Percentiles rank a stretch among this genome's conserved stretches.
These are phyloP conservation scores for Entomortierella lignicola DNA, from an alignment of 192 early-diverging fungal genomes.

Conservation along the genomic window DNA sequence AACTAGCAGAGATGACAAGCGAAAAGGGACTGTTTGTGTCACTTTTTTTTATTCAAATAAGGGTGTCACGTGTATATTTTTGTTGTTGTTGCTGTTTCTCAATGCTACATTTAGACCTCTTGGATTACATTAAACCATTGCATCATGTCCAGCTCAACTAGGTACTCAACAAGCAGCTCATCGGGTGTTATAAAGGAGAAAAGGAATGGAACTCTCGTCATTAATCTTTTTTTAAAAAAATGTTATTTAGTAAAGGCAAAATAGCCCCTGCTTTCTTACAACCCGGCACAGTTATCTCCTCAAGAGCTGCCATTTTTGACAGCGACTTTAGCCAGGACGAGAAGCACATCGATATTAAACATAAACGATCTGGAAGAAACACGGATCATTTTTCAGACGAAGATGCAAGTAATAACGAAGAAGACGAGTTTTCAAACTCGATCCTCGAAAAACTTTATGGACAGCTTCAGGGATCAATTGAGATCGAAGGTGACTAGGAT, in stretches of 20 bases:
- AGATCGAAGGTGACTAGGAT: constrained; percentile 21
- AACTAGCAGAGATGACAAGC: no score
- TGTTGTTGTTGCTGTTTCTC: no score
- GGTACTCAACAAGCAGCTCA: no score
- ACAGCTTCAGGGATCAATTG: constrained; percentile 27
- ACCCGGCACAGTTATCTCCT: constrained; percentile 32
- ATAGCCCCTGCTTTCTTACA: constrained; percentile 30
- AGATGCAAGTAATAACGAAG: constrained; percentile 13
- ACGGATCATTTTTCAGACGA: neutral
- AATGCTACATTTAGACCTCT: no score
- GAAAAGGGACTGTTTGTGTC: no score
- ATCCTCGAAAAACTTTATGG: constrained; percentile 36
- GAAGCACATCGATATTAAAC: neutral
- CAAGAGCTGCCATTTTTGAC: constrained; percentile 39
- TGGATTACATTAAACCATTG: no score
- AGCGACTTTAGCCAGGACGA: neutral
- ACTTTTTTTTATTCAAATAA: no score
- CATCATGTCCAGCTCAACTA: no score
- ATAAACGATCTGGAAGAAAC: neutral
- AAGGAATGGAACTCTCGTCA: no score
- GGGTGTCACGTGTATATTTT: no score
- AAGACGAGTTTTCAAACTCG: constrained; percentile 15
- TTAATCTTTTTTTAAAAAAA: neutral
- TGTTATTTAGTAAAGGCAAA: constrained; percentile 3
- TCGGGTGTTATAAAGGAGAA: no score